Percentiles rank a stretch among this genome's conserved stretches.
Evolutionary conservation across 1,284 basidiomycete genomes (phyloP).

Genomic region (Sporisorium scitamineum): DNA sequence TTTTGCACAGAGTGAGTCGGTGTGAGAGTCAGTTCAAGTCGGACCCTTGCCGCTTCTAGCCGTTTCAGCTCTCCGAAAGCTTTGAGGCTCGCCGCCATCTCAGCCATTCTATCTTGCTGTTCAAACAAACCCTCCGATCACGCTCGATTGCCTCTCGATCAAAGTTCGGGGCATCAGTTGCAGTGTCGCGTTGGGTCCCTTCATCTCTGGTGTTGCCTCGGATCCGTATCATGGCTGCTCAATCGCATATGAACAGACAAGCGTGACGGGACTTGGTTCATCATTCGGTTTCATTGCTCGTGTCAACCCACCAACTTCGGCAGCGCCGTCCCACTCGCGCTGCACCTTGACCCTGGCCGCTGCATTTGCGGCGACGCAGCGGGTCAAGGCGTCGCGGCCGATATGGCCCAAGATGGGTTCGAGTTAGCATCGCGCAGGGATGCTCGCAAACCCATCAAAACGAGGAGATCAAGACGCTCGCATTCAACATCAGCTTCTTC

Average conservation of each 20-base stretch:
- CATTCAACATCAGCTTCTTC: slow-evolving; percentile 29
- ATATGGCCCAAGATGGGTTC: slow-evolving; percentile 27
- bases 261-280: slow-evolving; percentile 5
- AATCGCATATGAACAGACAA: not conserved
- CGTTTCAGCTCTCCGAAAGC: not conserved
- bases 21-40: not conserved
- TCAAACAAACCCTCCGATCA: too few species aligned
- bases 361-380: slow-evolving; percentile 1
- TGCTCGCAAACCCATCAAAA: slow-evolving; percentile 9
- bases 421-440: slow-evolving; percentile 7
- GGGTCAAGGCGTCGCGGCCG: slow-evolving; percentile 10
- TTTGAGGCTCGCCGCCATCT: slow-evolving; percentile 2
- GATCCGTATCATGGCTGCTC: not conserved
- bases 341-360: slow-evolving; percentile 3
- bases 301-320: slow-evolving; percentile 4
- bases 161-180: not conserved
- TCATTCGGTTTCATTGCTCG: slow-evolving; percentile 2
- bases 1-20: not conserved
- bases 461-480: slow-evolving; percentile 33
- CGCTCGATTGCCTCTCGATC: not conserved
- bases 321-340: not conserved
- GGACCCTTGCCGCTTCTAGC: slow-evolving; percentile 1
- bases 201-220: not conserved
- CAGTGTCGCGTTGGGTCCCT: not conserved
- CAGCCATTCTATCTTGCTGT: not conserved